Percentiles rank a stretch among this genome's conserved stretches.
phyloP scores from a whole-genome alignment of 768 basidiomycete genomes.

The Kwoniella heveanensis region DNA sequence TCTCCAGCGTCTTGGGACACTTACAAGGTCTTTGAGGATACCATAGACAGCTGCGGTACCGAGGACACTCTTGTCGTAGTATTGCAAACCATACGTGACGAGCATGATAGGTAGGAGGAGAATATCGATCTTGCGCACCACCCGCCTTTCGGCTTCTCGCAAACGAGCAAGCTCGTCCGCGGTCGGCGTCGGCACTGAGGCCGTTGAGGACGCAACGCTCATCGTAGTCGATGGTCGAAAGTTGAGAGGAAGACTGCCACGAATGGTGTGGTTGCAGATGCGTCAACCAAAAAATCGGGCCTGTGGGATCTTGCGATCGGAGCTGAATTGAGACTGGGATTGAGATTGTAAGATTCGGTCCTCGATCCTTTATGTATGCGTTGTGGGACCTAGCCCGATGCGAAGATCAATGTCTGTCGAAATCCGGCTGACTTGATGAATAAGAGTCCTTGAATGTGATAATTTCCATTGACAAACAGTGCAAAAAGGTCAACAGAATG shows the following conservation, averaged over 20 bases:
- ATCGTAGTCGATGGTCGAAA: background rate
- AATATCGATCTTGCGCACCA: conserved; percentile 43
- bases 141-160: conserved; percentile 27
- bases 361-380: background rate
- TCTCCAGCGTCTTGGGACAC: background rate
- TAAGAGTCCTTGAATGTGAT: background rate
- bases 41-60: conserved; percentile 54
- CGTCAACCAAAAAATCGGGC: background rate
- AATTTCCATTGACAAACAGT: background rate
- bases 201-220: background rate
- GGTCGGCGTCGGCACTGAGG: background rate
- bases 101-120: conserved; percentile 54
- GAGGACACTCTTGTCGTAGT: conserved; percentile 54
- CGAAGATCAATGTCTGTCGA: too few relatives aligned
- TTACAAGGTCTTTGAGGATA: conserved; percentile 50
- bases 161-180: conserved; percentile 2
- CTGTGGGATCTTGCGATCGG: background rate
- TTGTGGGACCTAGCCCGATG: too few relatives aligned
- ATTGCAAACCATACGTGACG: conserved; percentile 50
- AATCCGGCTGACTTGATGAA: background rate
- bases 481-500: background rate
- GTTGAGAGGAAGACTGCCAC: too few relatives aligned
- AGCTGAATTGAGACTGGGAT: background rate
- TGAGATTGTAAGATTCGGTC: too few relatives aligned
- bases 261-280: background rate